Evolutionary conservation across 768 basidiomycete genomes (phyloP).

Genomic region (Auricularia sp.): DNA sequence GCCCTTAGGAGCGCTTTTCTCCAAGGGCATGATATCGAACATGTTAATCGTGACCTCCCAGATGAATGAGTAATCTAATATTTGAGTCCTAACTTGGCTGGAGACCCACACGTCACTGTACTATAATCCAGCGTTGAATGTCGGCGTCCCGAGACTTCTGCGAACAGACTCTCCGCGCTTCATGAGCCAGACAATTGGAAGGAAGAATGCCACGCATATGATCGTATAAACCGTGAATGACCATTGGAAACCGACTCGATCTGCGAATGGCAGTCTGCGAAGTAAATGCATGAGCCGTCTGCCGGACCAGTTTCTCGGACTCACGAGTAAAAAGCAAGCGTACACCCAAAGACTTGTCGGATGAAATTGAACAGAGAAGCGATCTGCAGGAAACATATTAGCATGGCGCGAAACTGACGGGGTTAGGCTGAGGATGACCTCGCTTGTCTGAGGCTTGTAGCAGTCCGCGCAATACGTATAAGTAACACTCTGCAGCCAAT

Average conservation of each 20-base stretch:
- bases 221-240: slow-evolving; percentile 1
- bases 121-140: background rate
- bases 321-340: slow-evolving; percentile 5
- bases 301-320: no score
- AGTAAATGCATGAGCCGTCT: no score
- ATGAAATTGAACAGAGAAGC: slow-evolving; percentile 4
- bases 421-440: background rate
- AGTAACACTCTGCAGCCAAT: background rate
- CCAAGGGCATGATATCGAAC: no score
- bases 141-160: background rate
- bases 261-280: background rate
- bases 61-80: background rate
- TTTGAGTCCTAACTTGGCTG: background rate
- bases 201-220: slow-evolving; percentile 3
- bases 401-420: background rate
- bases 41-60: no score
- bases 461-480: slow-evolving; percentile 5
- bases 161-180: slow-evolving; percentile 1
- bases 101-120: background rate
- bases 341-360: slow-evolving; percentile 6
- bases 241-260: slow-evolving; percentile 4
- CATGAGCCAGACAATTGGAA: slow-evolving; percentile 7
- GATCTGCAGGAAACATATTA: background rate
- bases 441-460: slow-evolving; percentile 4
- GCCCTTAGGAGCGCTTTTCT: no score